Percentiles rank a stretch among this genome's conserved stretches.
These are phyloP conservation scores for Puccinia brachypodii DNA, from an alignment of 1,284 basidiomycete species.

Conservation along the genomic window DNA sequence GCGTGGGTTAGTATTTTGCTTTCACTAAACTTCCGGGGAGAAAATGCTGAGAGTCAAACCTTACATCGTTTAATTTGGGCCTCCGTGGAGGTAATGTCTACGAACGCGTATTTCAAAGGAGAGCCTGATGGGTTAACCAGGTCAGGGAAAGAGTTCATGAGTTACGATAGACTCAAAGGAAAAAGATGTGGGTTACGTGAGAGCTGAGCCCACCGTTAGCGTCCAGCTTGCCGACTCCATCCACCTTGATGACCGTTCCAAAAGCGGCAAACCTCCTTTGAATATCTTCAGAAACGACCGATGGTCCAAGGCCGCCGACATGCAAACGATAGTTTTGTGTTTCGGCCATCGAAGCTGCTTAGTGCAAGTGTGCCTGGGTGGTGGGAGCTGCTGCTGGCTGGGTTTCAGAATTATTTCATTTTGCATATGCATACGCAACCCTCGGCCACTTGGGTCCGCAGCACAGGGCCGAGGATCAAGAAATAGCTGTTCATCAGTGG, in stretches of 20 bases:
- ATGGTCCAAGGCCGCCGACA: slow-evolving; percentile 70
- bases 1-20: slow-evolving; percentile 44
- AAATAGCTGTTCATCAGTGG: no score
- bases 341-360: slow-evolving; percentile 6
- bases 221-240: slow-evolving; percentile 68
- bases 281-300: slow-evolving; percentile 66
- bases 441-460: no score
- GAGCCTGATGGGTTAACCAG: slow-evolving; percentile 53
- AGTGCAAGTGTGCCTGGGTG: no score
- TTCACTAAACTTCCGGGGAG: neutral
- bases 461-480: no score
- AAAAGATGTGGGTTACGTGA: slow-evolving; percentile 8
- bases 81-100: slow-evolving; percentile 69
- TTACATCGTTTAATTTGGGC: slow-evolving; percentile 67
- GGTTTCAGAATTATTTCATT: no score
- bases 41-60: slow-evolving; percentile 52
- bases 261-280: slow-evolving; percentile 66
- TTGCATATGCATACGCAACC: no score
- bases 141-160: no score
- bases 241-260: slow-evolving; percentile 67
- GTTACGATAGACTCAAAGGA: no score
- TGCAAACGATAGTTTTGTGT: slow-evolving; percentile 61
- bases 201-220: slow-evolving; percentile 61
- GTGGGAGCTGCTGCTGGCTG: no score
- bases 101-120: slow-evolving; percentile 69